Conservation (phyloP, 192 early-diverging fungal species). For the Backusella tuberculispora region DNA sequence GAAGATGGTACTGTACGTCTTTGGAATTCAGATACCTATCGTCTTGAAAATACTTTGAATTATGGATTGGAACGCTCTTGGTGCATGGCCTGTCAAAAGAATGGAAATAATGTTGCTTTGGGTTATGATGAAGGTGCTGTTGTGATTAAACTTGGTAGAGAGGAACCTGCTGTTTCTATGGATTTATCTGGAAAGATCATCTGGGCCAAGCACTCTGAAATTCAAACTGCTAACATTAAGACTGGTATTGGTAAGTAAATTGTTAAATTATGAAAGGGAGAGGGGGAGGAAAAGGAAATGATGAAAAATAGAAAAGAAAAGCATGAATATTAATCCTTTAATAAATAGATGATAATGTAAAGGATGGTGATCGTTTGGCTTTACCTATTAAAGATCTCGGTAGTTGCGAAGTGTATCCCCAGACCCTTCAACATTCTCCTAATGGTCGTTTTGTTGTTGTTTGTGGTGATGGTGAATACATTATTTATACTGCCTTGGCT, state of each 20-base stretch:
- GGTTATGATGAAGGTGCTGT: conserved; percentile 97
- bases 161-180: conserved; percentile 97
- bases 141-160: conserved; percentile 93
- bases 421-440: conserved; percentile 94
- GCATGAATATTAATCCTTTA: neutral
- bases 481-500: conserved; percentile 99
- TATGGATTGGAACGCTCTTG: conserved; percentile 99
- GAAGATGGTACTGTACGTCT: conserved; percentile 95
- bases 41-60: conserved; percentile 95
- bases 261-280: neutral
- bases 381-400: conserved; percentile 93
- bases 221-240: conserved; percentile 94
- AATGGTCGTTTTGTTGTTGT: conserved; percentile 99
- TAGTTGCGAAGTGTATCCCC: conserved; percentile 97
- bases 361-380: conserved; percentile 91
- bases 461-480: conserved; percentile 99
- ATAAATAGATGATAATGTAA: conserved; percentile 72
- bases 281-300: neutral
- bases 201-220: conserved; percentile 97
- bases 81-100: conserved; percentile 84
- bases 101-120: conserved; percentile 91
- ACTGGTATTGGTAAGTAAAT: conserved; percentile 58
- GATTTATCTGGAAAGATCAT: conserved; percentile 96
- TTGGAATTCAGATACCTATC: conserved; percentile 98
- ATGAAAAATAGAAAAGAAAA: neutral